Percentiles rank a stretch among this genome's conserved stretches.
phyloP scores from a whole-genome alignment of 208 protist genomes.

The Leishmania mexicana region DNA sequence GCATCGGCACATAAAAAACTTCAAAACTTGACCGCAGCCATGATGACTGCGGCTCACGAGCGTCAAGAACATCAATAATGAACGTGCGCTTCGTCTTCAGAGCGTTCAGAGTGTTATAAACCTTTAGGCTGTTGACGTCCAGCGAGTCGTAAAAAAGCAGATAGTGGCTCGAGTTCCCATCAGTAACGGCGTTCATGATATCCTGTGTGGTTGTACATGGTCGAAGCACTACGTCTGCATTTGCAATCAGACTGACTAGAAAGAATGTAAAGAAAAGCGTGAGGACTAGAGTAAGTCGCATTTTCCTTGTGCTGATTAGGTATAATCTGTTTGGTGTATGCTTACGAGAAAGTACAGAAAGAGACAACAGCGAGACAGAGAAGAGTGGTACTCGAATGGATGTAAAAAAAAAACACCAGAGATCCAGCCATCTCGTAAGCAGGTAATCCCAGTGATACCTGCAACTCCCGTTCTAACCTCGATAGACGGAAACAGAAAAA shows the following conservation, averaged over 20 bases:
- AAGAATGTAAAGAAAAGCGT: neutral
- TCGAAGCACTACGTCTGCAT: slow-evolving; percentile 13
- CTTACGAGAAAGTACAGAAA: neutral
- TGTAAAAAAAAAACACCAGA: neutral
- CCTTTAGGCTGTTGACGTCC: slow-evolving; percentile 34
- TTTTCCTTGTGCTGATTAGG: neutral
- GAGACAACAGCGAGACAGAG: neutral
- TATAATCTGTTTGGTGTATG: neutral
- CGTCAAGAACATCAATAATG: slow-evolving; percentile 20
- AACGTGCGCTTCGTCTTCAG: slow-evolving; percentile 10
- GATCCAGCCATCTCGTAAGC: neutral
- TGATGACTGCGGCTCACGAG: slow-evolving; percentile 15
- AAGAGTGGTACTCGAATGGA: neutral
- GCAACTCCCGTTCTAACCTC: neutral
- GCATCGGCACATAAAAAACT: slow-evolving; percentile 17
- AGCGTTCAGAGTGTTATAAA: slow-evolving; percentile 22
- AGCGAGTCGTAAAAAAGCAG: slow-evolving; percentile 41
- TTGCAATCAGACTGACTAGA: neutral
- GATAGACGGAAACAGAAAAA: neutral
- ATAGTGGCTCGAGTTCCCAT: slow-evolving; percentile 17
- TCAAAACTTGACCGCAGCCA: slow-evolving; percentile 29
- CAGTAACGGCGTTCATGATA: slow-evolving; percentile 7
- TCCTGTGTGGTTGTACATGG: slow-evolving; percentile 13
- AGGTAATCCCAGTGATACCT: neutral
- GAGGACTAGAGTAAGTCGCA: neutral